phyloP scores from a whole-genome alignment of 176 grass and related monocot species.

The Alloteropsis semialata region DNA sequence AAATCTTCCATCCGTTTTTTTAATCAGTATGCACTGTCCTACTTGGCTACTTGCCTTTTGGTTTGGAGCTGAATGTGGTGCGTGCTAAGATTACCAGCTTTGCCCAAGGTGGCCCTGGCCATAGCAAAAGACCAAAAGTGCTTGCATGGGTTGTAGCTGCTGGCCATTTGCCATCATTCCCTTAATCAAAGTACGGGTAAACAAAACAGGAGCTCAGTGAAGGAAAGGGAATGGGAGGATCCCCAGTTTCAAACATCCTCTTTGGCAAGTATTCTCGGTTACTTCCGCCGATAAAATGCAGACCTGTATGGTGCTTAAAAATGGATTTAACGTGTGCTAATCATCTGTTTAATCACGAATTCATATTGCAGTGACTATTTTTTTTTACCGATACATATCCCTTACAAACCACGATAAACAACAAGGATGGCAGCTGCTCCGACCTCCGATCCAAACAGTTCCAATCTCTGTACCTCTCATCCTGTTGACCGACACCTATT shows the following conservation, averaged over 20 bases:
- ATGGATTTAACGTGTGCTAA: no score
- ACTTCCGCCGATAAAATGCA: no score
- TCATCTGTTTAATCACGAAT: no score
- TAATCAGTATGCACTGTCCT: background rate
- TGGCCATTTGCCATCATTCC: constrained; percentile 52
- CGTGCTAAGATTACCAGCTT: background rate
- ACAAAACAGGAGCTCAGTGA: no score
- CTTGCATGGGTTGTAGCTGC: constrained; percentile 46
- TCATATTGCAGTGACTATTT: no score
- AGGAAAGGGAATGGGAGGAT: background rate
- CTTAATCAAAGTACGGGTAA: constrained; percentile 58
- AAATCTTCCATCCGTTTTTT: background rate
- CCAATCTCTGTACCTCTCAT: background rate
- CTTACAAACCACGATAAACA: background rate
- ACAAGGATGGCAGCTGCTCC: background rate
- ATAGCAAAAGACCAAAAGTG: constrained; percentile 67
- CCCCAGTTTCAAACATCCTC: constrained; percentile 13
- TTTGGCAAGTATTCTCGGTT: no score
- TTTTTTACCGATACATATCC: no score
- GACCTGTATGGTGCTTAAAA: no score
- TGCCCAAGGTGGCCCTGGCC: constrained; percentile 17
- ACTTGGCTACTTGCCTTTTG: constrained; percentile 24
- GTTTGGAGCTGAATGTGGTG: constrained; percentile 16
- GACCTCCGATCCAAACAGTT: no score
- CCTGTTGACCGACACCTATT: constrained; percentile 52